phyloP scores from a whole-genome alignment of 2,329 filamentous ascomycete species.

The Cytospora leucostoma region DNA sequence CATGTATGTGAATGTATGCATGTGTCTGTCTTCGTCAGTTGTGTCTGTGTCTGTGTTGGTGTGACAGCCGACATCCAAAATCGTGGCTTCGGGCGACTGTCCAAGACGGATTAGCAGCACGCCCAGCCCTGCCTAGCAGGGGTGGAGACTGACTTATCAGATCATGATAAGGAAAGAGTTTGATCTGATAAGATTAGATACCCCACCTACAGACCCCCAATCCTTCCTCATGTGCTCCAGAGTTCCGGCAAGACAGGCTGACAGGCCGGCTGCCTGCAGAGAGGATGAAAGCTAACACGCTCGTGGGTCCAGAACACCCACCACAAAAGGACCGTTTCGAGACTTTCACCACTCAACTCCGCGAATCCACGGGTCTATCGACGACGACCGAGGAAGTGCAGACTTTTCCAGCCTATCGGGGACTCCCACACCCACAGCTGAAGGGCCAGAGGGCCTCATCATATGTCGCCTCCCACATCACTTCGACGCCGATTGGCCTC shows the following conservation, averaged over 20 bases:
- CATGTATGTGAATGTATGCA: background rate
- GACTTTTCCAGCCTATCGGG: too few relatives aligned
- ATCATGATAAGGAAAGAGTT: background rate
- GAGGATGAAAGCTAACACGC: too few relatives aligned
- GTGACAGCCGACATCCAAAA: background rate
- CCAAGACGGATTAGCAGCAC: background rate
- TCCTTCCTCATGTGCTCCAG: background rate
- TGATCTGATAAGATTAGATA: conserved; percentile 26
- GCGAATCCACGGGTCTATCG: too few relatives aligned
- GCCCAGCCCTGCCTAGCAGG: background rate
- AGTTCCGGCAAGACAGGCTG: background rate
- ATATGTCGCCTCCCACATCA: background rate
- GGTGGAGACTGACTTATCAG: conserved; percentile 5
- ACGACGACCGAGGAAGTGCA: too few relatives aligned
- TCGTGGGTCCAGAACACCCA: too few relatives aligned
- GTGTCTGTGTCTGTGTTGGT: background rate
- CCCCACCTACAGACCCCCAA: background rate
- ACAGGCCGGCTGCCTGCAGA: too few relatives aligned
- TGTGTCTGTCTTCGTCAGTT: background rate
- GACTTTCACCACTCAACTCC: too few relatives aligned
- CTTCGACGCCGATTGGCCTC: background rate
- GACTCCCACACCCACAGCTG: too few relatives aligned
- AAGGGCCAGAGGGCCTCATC: too few relatives aligned
- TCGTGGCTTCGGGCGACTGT: background rate
- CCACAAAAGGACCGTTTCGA: too few relatives aligned